phyloP scores from a whole-genome alignment of 2,329 filamentous ascomycete genomes.

The Exophiala bonariae region DNA sequence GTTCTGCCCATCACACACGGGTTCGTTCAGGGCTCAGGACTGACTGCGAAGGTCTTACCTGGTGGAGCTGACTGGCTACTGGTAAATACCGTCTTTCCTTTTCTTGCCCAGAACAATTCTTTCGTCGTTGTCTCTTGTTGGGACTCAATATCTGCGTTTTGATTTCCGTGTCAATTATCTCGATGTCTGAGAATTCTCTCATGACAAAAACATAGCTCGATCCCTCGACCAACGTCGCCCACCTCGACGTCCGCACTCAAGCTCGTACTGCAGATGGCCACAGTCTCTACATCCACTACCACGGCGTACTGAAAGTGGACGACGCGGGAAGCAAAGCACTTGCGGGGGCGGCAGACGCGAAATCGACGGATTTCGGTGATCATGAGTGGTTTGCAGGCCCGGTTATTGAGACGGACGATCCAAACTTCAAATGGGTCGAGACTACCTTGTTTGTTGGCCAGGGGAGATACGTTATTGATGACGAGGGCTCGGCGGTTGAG shows the following conservation, averaged over 20 bases:
- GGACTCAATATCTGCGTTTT: too few relatives aligned
- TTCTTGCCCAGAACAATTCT: too few relatives aligned
- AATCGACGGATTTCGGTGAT: constrained; percentile 12
- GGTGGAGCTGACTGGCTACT: constrained; percentile 6
- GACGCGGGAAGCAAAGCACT: constrained; percentile 6
- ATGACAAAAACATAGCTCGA: constrained; percentile 1
- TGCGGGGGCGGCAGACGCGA: constrained; percentile 6
- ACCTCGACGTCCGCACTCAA: constrained; percentile 12
- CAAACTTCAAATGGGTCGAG: constrained; percentile 19
- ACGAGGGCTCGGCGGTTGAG: constrained; percentile 10
- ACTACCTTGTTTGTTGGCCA: constrained; percentile 11
- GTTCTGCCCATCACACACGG: constrained; percentile 2
- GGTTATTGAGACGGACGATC: constrained; percentile 12
- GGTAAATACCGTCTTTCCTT: background rate
- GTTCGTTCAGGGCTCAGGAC: constrained; percentile 3
- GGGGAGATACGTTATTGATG: constrained; percentile 10
- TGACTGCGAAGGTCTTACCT: constrained; percentile 1
- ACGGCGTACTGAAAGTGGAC: constrained; percentile 15
- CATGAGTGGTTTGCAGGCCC: constrained; percentile 12
- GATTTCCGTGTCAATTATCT: too few relatives aligned
- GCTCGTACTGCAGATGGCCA: constrained; percentile 8
- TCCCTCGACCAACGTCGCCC: constrained; percentile 6
- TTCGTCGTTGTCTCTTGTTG: too few relatives aligned
- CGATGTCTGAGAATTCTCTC: background rate
- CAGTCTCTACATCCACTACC: constrained; percentile 14